phyloP scores from a whole-genome alignment of 345 rosid species.

The Laguncularia racemosa region DNA sequence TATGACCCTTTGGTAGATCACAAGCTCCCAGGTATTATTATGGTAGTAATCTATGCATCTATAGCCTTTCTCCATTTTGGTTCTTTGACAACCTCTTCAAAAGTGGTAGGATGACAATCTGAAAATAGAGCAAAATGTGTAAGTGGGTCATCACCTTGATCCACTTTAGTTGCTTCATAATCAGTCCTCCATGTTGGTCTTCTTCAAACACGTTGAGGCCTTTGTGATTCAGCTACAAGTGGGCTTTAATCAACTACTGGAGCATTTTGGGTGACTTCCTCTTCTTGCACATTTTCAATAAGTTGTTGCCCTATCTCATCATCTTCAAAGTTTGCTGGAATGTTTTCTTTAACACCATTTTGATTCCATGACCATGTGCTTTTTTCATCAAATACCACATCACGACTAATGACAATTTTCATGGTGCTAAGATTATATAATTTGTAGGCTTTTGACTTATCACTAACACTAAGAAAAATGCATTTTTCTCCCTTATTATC shows the following conservation, averaged over 20 bases:
- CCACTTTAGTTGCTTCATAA: background rate
- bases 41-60: background rate
- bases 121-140: slow-evolving; percentile 1
- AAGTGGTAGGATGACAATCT: background rate
- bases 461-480: background rate
- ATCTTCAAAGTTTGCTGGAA: no score
- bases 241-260: no score
- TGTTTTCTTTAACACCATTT: no score
- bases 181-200: background rate
- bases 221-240: no score
- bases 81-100: background rate
- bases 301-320: no score
- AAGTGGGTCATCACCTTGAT: background rate
- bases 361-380: no score
- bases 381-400: slow-evolving; percentile 4
- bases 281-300: no score
- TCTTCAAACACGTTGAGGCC: no score
- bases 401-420: background rate
- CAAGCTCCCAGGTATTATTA: background rate
- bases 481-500: background rate
- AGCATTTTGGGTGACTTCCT: no score
- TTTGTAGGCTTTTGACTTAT: background rate
- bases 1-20: background rate
- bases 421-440: background rate
- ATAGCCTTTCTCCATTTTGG: background rate